phyloP scores from a whole-genome alignment of 164 flowering plant genomes.

The Brasenia schreberi region DNA sequence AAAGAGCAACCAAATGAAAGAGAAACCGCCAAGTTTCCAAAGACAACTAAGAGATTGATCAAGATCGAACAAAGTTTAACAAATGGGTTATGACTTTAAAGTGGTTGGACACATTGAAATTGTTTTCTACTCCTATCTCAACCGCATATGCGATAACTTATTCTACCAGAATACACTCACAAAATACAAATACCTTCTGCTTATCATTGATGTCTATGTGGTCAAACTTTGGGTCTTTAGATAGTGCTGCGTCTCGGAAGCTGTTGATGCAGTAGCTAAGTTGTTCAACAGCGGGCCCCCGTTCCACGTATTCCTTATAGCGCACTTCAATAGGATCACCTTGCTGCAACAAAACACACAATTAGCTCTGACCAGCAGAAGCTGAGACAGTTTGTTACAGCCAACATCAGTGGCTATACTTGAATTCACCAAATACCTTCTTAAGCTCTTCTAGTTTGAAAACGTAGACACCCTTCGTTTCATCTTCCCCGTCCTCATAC shows the following conservation, averaged over 20 bases:
- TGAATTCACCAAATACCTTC: constrained; percentile 28
- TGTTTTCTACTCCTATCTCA: no score
- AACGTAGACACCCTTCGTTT: constrained; percentile 90
- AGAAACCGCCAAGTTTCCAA: background rate
- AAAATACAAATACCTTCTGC: constrained; percentile 53
- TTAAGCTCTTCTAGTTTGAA: constrained; percentile 96
- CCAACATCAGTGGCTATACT: background rate
- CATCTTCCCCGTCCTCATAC: constrained; percentile 98
- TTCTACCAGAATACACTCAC: background rate
- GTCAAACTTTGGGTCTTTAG: constrained; percentile 75
- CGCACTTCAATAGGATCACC: constrained; percentile 93
- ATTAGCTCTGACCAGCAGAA: background rate
- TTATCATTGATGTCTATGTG: constrained; percentile 79
- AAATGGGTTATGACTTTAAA: background rate
- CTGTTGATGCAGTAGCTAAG: constrained; percentile 63
- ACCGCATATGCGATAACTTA: no score
- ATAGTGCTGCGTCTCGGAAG: constrained; percentile 79
- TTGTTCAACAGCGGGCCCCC: constrained; percentile 64
- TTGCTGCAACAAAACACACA: constrained; percentile 31
- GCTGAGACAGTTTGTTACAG: background rate
- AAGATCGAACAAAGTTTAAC: background rate
- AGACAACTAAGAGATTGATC: background rate
- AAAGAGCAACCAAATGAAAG: no score
- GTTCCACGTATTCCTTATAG: constrained; percentile 54
- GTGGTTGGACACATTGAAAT: no score